phyloP scores from a whole-genome alignment of 495 filamentous ascomycete genomes.

The Penicillium maclennaniae region DNA sequence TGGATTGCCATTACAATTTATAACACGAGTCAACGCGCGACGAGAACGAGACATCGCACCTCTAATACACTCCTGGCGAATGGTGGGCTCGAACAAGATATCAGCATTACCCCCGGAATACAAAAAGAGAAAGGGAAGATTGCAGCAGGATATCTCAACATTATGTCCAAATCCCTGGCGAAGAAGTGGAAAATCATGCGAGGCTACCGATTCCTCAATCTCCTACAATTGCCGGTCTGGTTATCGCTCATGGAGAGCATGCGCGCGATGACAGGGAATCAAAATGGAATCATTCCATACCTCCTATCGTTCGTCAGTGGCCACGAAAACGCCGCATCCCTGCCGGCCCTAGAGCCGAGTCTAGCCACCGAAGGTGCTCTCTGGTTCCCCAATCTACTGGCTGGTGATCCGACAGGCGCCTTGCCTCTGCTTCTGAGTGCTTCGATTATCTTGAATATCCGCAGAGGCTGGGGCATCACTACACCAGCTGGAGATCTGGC shows the following conservation, averaged over 20 bases:
- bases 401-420: conserved; percentile 62
- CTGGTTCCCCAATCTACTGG: conserved; percentile 77
- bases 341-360: conserved; percentile 46
- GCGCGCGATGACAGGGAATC: conserved; percentile 58
- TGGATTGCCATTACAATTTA: conserved; percentile 58
- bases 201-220: conserved; percentile 42
- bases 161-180: conserved; percentile 26
- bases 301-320: conserved; percentile 20
- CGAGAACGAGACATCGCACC: conserved; percentile 47
- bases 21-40: conserved; percentile 37
- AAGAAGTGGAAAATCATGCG: conserved; percentile 42
- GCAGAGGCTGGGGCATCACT: conserved; percentile 26
- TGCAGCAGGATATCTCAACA: conserved; percentile 9
- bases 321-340: conserved; percentile 4
- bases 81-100: conserved; percentile 18
- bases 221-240: conserved; percentile 64
- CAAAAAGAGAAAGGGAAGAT: background rate
- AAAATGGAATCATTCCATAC: conserved; percentile 49
- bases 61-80: conserved; percentile 48
- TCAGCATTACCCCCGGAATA: conserved; percentile 1
- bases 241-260: conserved; percentile 64
- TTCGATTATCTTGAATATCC: conserved; percentile 38
- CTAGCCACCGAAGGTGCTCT: conserved; percentile 66
- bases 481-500: conserved; percentile 17
- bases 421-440: conserved; percentile 56